Conservation (phyloP, 176 grass and related monocot species). For the Puya raimondii region DNA sequence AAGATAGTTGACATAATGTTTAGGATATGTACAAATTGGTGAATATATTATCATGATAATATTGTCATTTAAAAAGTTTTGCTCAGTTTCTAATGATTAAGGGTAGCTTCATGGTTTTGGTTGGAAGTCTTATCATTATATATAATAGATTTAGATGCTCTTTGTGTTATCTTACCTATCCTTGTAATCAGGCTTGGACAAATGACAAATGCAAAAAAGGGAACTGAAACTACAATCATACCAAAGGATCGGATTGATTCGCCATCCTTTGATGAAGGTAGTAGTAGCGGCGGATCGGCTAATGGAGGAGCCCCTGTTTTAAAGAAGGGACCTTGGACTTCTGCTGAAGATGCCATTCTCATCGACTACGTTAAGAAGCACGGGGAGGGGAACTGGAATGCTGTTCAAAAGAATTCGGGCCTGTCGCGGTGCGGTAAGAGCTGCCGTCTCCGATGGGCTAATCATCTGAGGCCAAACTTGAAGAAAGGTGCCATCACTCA, state of each 20-base stretch:
- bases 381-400: neutral
- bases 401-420: conserved; percentile 2
- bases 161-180: neutral
- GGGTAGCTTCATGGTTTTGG: too few relatives aligned
- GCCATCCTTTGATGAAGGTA: neutral
- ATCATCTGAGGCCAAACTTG: neutral
- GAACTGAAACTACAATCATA: neutral
- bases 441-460: conserved; percentile 1
- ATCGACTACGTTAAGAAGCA: neutral
- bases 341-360: conserved; percentile 3
- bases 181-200: neutral
- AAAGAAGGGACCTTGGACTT: conserved; percentile 4
- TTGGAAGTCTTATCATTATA: too few relatives aligned
- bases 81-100: too few relatives aligned
- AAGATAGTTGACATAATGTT: too few relatives aligned
- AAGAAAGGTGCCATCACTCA: neutral
- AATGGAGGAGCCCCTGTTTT: neutral
- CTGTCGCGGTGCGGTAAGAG: neutral
- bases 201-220: neutral
- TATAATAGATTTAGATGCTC: too few relatives aligned
- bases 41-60: too few relatives aligned
- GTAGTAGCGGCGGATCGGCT: neutral
- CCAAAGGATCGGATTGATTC: conserved; percentile 5
- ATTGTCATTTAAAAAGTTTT: too few relatives aligned
- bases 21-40: too few relatives aligned